phyloP scores from a whole-genome alignment of 1,139 yeast species.

The Hansenula lynferdii region DNA sequence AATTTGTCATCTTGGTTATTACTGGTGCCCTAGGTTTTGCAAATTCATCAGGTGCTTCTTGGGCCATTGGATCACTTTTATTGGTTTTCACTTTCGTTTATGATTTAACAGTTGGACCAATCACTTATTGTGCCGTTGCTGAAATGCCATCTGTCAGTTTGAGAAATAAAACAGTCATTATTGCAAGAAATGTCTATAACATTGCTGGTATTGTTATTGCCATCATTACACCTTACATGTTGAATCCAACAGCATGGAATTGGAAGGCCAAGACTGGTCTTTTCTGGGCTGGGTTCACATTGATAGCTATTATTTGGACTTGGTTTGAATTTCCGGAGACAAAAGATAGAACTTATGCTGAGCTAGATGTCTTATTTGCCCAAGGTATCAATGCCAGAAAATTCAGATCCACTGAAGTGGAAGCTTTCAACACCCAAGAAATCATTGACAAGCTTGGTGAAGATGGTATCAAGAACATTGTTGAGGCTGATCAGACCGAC shows the following conservation, averaged over 20 bases:
- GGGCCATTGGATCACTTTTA: constrained; percentile 25
- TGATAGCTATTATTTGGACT: constrained; percentile 34
- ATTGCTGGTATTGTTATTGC: constrained; percentile 28
- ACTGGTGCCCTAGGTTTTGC: constrained; percentile 31
- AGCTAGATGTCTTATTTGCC: constrained; percentile 32
- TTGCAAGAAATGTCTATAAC: constrained; percentile 31
- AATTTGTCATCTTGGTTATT: constrained; percentile 24
- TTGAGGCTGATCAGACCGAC: constrained; percentile 5
- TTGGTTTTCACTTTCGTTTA: constrained; percentile 31
- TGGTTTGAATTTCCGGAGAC: constrained; percentile 40
- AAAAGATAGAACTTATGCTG: constrained; percentile 37
- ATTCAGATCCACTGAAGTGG: constrained; percentile 21
- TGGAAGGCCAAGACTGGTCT: constrained; percentile 35
- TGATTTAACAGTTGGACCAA: constrained; percentile 30
- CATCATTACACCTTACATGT: constrained; percentile 36
- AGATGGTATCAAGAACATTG: constrained; percentile 14
- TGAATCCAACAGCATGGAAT: constrained; percentile 42
- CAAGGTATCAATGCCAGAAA: constrained; percentile 28
- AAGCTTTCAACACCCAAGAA: constrained; percentile 16
- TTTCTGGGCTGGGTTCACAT: constrained; percentile 19
- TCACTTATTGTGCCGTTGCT: constrained; percentile 35
- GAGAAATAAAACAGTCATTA: constrained; percentile 35
- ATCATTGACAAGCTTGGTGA: constrained; percentile 15
- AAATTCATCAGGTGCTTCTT: constrained; percentile 15
- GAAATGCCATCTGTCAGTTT: constrained; percentile 35